A percentile compares a stretch with the other conserved stretches of the same genome.
Evolutionary conservation across 2,329 filamentous ascomycete species (phyloP).

Genomic region (Hypoxylon sp.): DNA sequence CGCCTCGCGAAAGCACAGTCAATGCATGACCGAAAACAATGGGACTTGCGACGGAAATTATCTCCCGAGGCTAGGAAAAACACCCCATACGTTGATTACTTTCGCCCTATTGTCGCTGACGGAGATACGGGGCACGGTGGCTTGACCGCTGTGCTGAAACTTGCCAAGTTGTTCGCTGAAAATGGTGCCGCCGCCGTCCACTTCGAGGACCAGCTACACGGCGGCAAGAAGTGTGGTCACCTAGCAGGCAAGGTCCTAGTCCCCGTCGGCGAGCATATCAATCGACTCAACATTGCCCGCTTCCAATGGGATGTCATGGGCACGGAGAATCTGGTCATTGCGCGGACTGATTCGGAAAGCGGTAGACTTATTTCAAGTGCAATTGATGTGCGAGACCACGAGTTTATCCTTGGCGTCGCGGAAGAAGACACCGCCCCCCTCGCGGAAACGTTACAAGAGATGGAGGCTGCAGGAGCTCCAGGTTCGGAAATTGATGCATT

Average conservation of each 20-base stretch:
- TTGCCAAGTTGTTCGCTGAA: slow-evolving; percentile 97
- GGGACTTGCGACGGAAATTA: slow-evolving; percentile 86
- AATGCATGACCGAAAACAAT: slow-evolving; percentile 96
- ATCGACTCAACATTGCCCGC: slow-evolving; percentile 88
- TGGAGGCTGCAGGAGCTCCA: slow-evolving; percentile 85
- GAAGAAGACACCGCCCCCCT: slow-evolving; percentile 82
- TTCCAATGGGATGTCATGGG: slow-evolving; percentile 99
- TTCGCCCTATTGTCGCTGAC: slow-evolving; percentile 95
- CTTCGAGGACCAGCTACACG: slow-evolving; percentile 97
- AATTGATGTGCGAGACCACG: slow-evolving; percentile 94
- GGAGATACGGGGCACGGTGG: slow-evolving; percentile 97
- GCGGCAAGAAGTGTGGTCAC: slow-evolving; percentile 98
- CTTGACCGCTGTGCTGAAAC: slow-evolving; percentile 91
- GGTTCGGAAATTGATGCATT: slow-evolving; percentile 87
- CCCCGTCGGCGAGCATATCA: slow-evolving; percentile 95
- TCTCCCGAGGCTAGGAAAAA: slow-evolving; percentile 78
- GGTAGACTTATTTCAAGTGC: slow-evolving; percentile 91
- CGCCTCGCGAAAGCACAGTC: slow-evolving; percentile 96
- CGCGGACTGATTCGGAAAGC: slow-evolving; percentile 94
- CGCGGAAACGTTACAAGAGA: slow-evolving; percentile 88
- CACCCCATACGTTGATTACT: slow-evolving; percentile 90
- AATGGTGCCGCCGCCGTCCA: slow-evolving; percentile 96
- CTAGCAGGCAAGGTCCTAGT: slow-evolving; percentile 96
- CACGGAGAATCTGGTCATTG: slow-evolving; percentile 92
- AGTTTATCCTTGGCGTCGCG: slow-evolving; percentile 92